These are phyloP conservation scores for Fusarium temperatum DNA, from an alignment of 2,329 filamentous ascomycete genomes.

Conservation along the genomic window DNA sequence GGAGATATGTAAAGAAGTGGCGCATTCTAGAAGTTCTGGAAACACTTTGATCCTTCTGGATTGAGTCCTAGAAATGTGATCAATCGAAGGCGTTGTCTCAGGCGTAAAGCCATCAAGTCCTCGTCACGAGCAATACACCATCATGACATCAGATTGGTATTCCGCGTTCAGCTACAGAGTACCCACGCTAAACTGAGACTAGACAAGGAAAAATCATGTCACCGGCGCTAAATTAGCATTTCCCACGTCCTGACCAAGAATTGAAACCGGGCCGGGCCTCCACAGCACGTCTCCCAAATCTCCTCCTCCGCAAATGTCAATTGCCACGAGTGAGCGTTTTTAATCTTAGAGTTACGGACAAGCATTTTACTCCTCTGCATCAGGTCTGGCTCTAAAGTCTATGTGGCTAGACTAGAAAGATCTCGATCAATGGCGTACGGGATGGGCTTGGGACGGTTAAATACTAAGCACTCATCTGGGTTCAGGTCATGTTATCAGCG, in stretches of 20 bases:
- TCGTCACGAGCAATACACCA: background rate
- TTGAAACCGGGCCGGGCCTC: constrained; percentile 10
- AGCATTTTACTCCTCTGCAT: constrained; percentile 4
- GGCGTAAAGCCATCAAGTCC: background rate
- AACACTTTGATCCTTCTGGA: background rate
- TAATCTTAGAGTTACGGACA: constrained; percentile 5
- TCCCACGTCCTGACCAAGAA: background rate
- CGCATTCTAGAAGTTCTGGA: constrained; percentile 9
- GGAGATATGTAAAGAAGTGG: background rate
- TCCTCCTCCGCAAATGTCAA: background rate
- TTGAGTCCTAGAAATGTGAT: background rate
- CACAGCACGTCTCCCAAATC: background rate
- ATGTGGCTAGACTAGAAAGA: background rate
- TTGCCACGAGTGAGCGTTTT: background rate
- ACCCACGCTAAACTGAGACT: background rate
- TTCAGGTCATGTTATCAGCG: background rate
- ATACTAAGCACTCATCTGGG: background rate
- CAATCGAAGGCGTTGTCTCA: background rate
- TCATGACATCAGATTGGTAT: background rate
- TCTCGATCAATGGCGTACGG: constrained; percentile 1
- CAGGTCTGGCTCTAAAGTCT: background rate
- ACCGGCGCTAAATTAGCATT: background rate
- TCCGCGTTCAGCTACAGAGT: background rate
- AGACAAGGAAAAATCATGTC: background rate
- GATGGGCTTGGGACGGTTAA: background rate